Conservation (phyloP, 495 filamentous ascomycete species). For the Penicillium diatomitis region DNA sequence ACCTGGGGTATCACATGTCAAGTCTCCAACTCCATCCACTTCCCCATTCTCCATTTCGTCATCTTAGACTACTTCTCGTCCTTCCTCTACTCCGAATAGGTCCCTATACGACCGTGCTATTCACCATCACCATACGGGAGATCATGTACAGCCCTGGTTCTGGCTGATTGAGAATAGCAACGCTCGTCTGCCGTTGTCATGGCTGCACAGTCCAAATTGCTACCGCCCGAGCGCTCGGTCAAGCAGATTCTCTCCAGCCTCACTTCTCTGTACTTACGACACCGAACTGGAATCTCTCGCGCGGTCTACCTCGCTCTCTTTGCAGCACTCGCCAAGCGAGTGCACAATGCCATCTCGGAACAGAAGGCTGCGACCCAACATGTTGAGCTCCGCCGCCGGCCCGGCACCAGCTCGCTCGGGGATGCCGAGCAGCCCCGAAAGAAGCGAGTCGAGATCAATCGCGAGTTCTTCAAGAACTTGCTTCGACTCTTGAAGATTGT, state of each 20-base stretch:
- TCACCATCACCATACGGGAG: background rate
- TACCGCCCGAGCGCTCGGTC: constrained; percentile 59
- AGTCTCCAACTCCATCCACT: background rate
- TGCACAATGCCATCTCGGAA: constrained; percentile 83
- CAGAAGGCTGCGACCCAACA: constrained; percentile 86
- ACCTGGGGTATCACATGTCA: constrained; percentile 26
- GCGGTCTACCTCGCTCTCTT: constrained; percentile 88
- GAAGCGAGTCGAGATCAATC: constrained; percentile 78
- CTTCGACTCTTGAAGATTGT: constrained; percentile 74
- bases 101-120: background rate
- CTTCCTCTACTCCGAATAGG: background rate
- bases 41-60: constrained; percentile 1
- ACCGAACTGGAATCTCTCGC: constrained; percentile 86
- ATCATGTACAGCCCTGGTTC: constrained; percentile 26
- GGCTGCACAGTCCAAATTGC: constrained; percentile 76
- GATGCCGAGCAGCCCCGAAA: constrained; percentile 49
- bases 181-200: constrained; percentile 33
- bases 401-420: constrained; percentile 44
- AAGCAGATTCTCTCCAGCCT: constrained; percentile 65
- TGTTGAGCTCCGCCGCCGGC: constrained; percentile 48
- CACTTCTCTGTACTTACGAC: constrained; percentile 64
- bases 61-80: constrained; percentile 6
- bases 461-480: constrained; percentile 88
- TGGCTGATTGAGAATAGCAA: constrained; percentile 18
- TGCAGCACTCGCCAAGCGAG: constrained; percentile 76